Evolutionary conservation across 2,329 filamentous ascomycete genomes (phyloP), one percentile per base, ranked within the genome.

Genomic region (Ceratocystis cacaofunesta): DNA sequence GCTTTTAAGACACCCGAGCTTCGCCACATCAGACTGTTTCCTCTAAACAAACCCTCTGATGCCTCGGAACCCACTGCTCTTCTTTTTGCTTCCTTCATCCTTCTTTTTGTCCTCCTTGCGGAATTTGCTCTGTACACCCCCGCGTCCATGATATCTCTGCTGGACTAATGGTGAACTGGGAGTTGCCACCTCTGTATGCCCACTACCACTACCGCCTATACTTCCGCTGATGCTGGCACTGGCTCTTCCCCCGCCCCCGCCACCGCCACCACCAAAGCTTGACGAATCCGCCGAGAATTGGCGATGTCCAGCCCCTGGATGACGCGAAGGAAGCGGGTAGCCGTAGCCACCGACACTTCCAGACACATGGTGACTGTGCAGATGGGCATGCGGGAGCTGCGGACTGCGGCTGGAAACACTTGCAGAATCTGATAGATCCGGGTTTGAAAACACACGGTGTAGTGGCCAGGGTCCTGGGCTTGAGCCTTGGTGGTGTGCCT

Each of bases 191-290:
- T 57, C 52, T 25, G 52, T 15, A 32, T 76, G 1, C 2, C 48
- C 82, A 79, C 69, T 81, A 79, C 2, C 77, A 79, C 69, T 81
- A 79, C 2, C 77, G 77, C 0, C 76, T 71, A 36, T 76, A 71
- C 70, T 78, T 81, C 41, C 46, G 41, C 22, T 15, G 12, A 43
- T 10, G 43, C 65, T 62, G 50, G n/a, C 15, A 55, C 19, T 57
- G 10, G 36, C 36, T 1, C 36, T 41, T 12, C 36, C 32, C 43
- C 46, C 30, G 30, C 36, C 32, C 43, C 46, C 30, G 30, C 5
- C 48, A 7, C 63, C 36, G 17, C 41, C 50, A 36, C 61, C 17
- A 6, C 30, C 41, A 12, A 43, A 57, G 8, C 63, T 46, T 22
- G 32, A 64, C 22, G 43, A n/a, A 8, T 46, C 41, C 17, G 28